Base-by-base conservation (phyloP, 163 green algal genomes). In the Chlorella variabilis region DNA sequence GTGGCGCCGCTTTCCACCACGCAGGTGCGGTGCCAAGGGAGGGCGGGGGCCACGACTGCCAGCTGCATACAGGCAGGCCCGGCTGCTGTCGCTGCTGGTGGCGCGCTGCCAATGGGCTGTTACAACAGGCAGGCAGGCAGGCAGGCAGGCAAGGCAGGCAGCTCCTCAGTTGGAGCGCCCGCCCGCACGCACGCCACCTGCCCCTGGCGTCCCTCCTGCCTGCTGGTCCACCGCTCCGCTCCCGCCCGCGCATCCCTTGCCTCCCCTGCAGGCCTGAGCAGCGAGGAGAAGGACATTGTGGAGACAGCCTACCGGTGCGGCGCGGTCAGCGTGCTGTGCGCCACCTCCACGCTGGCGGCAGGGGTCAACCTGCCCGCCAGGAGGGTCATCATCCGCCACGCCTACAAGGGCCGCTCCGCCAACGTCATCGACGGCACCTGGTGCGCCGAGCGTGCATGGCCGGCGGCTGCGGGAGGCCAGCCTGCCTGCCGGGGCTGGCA, bases 291-390 rank as follows among this genome's bases (percentile, higher is more conserved):
- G 0, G 80, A 93, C 42, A 39, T 97, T 11, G 91, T 99, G 70
- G 96, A 98, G 89, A 21, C 29, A 0, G 92, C 84, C 9, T 99
- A 90, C 81, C 80, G 78, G 9, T 69, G 56, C 4, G 95, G 96
- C 2, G 89, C 91, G 1, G 81, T 99, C 25, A 90, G 83, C 1
- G 94, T 99, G 66, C 86, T 99, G 45, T 91, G 85, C 42, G 94
- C 93, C 34, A 99, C 97, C 1, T 96, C 92, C 71, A 99, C 96
- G 0, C 83, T 99, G 51, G 96, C 97, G 41, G 94, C 96, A 18
- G 97, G 97, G 33, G 96, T 99, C 56, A 99, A 99, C 90, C 92
- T 99, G 80, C 97, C 97, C 5, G 96, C 94, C 4, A 80, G 95
- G 23, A 86, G 97, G 1, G 97, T 99, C 33, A 97, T 99, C 77